Conservation (phyloP, 2,329 filamentous ascomycete genomes). For the Neophaeococcomyces aloes region DNA sequence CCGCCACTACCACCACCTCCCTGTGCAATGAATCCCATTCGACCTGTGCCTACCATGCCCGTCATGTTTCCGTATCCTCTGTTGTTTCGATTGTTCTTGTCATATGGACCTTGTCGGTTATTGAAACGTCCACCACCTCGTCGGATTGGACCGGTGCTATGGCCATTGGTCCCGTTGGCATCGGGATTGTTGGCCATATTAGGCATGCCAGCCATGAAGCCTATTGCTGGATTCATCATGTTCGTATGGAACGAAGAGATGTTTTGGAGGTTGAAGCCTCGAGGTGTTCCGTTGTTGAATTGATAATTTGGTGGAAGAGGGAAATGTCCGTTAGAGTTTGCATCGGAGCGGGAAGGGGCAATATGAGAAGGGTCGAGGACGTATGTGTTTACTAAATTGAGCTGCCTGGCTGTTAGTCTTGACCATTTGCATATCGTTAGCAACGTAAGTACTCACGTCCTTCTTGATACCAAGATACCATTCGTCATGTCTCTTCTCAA, state of each 20-base stretch:
- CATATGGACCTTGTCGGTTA: constrained; percentile 62
- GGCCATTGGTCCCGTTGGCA: constrained; percentile 34
- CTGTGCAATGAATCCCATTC: constrained; percentile 30
- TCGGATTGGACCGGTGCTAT: constrained; percentile 53
- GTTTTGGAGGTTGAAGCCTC: constrained; percentile 78
- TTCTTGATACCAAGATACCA: constrained; percentile 72
- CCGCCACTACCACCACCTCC: constrained; percentile 42
- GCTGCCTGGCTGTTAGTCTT: too few species aligned
- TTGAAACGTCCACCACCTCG: constrained; percentile 54
- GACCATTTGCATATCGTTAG: too few species aligned
- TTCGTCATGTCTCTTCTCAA: constrained; percentile 87
- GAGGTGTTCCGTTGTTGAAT: constrained; percentile 69
- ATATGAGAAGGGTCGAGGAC: constrained; percentile 92
- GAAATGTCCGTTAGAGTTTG: constrained; percentile 93
- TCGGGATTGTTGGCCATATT: constrained; percentile 30
- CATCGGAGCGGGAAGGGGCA: constrained; percentile 81
- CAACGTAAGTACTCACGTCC: constrained; percentile 79
- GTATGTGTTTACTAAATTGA: constrained; percentile 85
- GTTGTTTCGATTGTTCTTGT: constrained; percentile 33
- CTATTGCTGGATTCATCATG: constrained; percentile 23
- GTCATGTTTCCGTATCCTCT: constrained; percentile 25
- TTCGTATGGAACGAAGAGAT: constrained; percentile 49
- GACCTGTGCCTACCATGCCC: constrained; percentile 27
- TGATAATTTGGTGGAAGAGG: constrained; percentile 63
- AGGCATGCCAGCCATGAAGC: constrained; percentile 33